Evolutionary conservation across 352 stramenopile genomes (phyloP).

Genomic region (Lagenidium giganteum): DNA sequence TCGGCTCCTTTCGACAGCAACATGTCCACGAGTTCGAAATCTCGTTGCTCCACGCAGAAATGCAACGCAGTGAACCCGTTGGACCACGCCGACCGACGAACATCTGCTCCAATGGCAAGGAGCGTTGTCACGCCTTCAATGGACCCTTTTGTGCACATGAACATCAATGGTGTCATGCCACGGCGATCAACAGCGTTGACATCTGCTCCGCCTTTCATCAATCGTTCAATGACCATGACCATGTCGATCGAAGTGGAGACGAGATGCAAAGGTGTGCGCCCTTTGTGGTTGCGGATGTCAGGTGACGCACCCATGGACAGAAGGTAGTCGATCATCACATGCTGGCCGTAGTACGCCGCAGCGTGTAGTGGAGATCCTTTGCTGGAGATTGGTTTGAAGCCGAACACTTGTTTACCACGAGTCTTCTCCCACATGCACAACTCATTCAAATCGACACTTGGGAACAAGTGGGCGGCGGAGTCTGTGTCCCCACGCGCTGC

Average conservation of each 20-base stretch:
- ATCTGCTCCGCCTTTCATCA: slow-evolving; percentile 40
- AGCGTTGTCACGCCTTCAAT: slow-evolving; percentile 55
- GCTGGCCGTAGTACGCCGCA: slow-evolving; percentile 46
- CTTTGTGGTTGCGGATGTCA: slow-evolving; percentile 54
- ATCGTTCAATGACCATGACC: slow-evolving; percentile 44
- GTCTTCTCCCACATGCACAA: slow-evolving; percentile 62
- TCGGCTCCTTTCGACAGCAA: slow-evolving; percentile 52
- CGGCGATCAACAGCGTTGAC: slow-evolving; percentile 48
- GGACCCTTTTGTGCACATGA: slow-evolving; percentile 43
- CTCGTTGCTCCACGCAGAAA: slow-evolving; percentile 28
- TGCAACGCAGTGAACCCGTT: slow-evolving; percentile 55
- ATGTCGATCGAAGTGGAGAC: slow-evolving; percentile 51
- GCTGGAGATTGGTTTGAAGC: slow-evolving; percentile 46
- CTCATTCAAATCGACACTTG: slow-evolving; percentile 42
- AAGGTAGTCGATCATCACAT: slow-evolving; percentile 50
- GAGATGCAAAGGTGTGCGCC: slow-evolving; percentile 49
- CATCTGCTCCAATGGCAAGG: slow-evolving; percentile 55
- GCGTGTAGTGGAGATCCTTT: slow-evolving; percentile 57
- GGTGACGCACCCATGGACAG: slow-evolving; percentile 31
- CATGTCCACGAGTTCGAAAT: slow-evolving; percentile 48
- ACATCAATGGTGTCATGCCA: slow-evolving; percentile 59
- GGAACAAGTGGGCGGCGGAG: slow-evolving; percentile 37
- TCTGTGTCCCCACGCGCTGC: slow-evolving; percentile 53
- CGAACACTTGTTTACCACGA: slow-evolving; percentile 51
- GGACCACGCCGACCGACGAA: slow-evolving; percentile 51